phyloP scores from a whole-genome alignment of 148 eudicot genomes.

The Rhododendron mucronatum region DNA sequence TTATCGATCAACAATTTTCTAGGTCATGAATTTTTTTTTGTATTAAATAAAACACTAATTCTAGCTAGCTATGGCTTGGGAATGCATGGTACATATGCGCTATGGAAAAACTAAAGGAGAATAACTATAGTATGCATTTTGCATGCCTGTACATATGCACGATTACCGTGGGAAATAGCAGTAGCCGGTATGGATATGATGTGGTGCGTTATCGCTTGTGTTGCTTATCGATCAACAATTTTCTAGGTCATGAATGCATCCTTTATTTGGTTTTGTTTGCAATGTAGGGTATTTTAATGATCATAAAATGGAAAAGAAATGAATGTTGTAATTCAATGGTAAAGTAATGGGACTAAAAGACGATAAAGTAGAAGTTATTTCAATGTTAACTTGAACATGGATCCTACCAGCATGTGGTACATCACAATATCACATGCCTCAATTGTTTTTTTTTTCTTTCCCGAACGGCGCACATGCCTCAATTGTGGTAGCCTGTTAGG shows the following conservation, averaged over 20 bases:
- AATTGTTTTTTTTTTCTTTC: neutral
- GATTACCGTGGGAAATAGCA: neutral
- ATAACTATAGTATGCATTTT: neutral
- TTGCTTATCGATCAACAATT: neutral
- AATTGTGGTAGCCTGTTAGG: neutral
- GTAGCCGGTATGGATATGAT: neutral
- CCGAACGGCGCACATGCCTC: too few species aligned
- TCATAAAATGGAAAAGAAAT: neutral
- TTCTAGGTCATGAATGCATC: neutral
- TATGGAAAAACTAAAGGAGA: neutral
- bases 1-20: neutral
- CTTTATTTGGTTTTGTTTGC: neutral
- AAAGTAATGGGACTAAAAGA: too few species aligned
- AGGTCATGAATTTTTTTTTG: neutral
- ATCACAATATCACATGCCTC: neutral
- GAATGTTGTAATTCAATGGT: neutral
- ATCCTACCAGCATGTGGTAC: neutral
- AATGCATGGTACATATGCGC: neutral
- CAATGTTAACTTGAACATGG: neutral
- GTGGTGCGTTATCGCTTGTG: neutral
- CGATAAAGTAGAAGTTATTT: neutral
- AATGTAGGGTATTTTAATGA: neutral
- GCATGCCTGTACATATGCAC: neutral
- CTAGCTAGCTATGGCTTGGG: neutral
- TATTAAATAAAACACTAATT: neutral